Evolutionary conservation across 2,329 filamentous ascomycete species (phyloP), one percentile per base, ranked within the genome.

Genomic region (Lojkania enalia): DNA sequence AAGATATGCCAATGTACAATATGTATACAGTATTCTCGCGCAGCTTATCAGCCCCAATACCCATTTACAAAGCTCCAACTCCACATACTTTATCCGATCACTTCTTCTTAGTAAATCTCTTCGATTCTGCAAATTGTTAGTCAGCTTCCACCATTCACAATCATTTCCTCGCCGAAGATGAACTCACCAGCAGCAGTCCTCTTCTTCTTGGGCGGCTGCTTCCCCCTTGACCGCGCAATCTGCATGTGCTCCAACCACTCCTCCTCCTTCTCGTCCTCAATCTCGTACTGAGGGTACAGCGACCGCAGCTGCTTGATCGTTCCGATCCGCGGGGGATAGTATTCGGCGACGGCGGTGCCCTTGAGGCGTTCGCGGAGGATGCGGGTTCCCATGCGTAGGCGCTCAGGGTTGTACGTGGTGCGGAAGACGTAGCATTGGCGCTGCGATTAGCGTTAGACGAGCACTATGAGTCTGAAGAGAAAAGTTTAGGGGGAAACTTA

Each of bases 131-230:
- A 2, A 56, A 33, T 57, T 46, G 16, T 47, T 39, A 50, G 54
- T 23, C 40, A 35, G 25, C 46, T 35, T 21, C 27, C 2, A 3
- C 4, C 15, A 70, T 68, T 13, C 13, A 39, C 6, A 69, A 63
- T 9, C 25, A n/a, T 9, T 9, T 9, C 30, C 16, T 6, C 30
- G 9, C 15, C 19, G n/a, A n/a, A n/a, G n/a, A n/a, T 20, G 51
- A 60, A 69, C 64, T 60, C 43, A 75, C 74, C 74, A 46, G 71
- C 71, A 56, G 72, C 72, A 33, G 78, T 84, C 65, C 78, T 85
- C 79, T 94, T 95, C 82, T 95, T 96, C 81, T 95, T 87, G 5
- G 92, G 90, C 33, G 86, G 82, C 43, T 86, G 86, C 78, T 97
- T 96, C 56, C 90, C 91, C 75, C 90, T 85, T 14, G 58, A 63